A percentile compares a stretch with the other conserved stretches of the same genome.
Conservation (phyloP, 139 green algal species). For the Picochlorum sp. region DNA sequence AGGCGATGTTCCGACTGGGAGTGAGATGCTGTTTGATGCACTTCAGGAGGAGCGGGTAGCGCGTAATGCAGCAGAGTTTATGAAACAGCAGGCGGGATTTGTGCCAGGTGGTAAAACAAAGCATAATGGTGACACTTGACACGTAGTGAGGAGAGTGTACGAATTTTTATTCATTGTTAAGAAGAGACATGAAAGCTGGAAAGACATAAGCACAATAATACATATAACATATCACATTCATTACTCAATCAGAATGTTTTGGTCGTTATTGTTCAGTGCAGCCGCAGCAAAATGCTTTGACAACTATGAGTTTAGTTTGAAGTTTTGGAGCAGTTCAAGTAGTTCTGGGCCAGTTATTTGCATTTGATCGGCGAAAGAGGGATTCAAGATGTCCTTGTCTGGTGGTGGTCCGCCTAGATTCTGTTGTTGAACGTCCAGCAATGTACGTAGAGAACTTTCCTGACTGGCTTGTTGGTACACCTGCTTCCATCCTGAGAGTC, state of each 20-base stretch:
- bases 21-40: conserved; percentile 15
- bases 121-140: too few species aligned
- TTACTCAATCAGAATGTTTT: too few species aligned
- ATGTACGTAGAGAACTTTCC: neutral
- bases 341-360: neutral
- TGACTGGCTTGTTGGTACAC: neutral
- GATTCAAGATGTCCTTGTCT: neutral
- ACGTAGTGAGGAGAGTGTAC: too few species aligned
- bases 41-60: conserved; percentile 18
- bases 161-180: too few species aligned
- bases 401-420: neutral
- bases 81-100: too few species aligned
- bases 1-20: neutral
- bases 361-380: neutral
- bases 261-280: too few species aligned
- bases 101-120: too few species aligned
- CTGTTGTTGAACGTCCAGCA: neutral
- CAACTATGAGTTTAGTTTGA: too few species aligned
- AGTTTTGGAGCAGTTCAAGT: neutral
- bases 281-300: too few species aligned
- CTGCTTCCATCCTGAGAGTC: neutral
- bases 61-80: neutral
- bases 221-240: too few species aligned
- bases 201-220: too few species aligned
- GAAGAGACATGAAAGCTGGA: too few species aligned